These are phyloP conservation scores for Tolypocladium guangdongense DNA, from an alignment of 2,329 filamentous ascomycete genomes.

Conservation along the genomic window DNA sequence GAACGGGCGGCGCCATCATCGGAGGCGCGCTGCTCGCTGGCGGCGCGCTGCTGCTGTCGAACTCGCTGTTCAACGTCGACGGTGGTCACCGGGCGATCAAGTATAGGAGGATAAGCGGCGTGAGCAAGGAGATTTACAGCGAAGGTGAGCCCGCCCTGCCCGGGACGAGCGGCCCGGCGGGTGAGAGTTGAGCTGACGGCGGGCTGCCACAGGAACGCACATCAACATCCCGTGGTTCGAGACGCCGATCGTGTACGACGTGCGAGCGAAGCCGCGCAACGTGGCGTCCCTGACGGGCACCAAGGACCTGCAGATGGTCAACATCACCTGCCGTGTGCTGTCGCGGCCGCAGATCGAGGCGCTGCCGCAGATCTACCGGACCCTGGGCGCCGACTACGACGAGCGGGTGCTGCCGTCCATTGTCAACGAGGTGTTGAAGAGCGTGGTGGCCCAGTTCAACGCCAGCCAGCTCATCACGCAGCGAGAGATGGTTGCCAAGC, in stretches of 20 bases:
- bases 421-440: constrained; percentile 97
- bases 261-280: constrained; percentile 93
- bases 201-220: constrained; percentile 61
- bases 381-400: constrained; percentile 89
- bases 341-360: constrained; percentile 80
- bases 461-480: constrained; percentile 97
- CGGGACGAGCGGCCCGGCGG: neutral
- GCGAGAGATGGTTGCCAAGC: constrained; percentile 86
- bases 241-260: constrained; percentile 92
- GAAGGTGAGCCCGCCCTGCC: constrained; percentile 54
- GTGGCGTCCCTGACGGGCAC: constrained; percentile 95
- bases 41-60: constrained; percentile 41
- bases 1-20: constrained; percentile 27
- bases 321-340: constrained; percentile 98
- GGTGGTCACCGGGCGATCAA: constrained; percentile 99
- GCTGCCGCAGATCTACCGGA: constrained; percentile 94
- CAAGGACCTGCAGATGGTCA: constrained; percentile 99
- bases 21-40: constrained; percentile 34
- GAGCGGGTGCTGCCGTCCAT: constrained; percentile 95
- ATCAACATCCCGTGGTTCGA: constrained; percentile 94
- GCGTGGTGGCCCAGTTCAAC: constrained; percentile 97
- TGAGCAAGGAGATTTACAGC: constrained; percentile 88
- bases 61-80: constrained; percentile 72
- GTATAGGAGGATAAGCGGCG: constrained; percentile 84
- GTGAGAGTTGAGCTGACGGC: constrained; percentile 5